Evolutionary conservation across 192 early-diverging fungal genomes (phyloP), one percentile per base, ranked within the genome.

Genomic region (Paraglomus occultum): DNA sequence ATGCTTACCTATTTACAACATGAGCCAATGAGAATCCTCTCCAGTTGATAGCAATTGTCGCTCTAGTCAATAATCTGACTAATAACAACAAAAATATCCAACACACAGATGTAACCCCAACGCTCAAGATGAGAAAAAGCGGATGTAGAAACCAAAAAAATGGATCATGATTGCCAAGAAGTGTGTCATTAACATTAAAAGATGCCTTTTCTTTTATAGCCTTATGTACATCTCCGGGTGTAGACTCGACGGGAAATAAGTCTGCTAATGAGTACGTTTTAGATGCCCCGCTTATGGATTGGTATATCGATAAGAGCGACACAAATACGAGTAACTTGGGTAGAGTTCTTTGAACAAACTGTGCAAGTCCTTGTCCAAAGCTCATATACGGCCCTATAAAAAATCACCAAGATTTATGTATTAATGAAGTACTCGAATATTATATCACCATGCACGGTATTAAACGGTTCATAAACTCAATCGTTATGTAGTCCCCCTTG

Each of bases 61-160:
- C 11, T 31, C 45, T 8, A 8, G 74, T 59, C 6, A 76, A n/a
- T 15, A 53, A 0, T 20, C 38, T 57, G n/a, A 83, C 59, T 15
- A 83, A 14, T 4, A 59, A 39, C 18, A 51, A 52, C 43, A 83
- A 31, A 8, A 79, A 15, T 7, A 72, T 43, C 79, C 79, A 83
- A 10, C 78, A 70, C 14, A 77, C 43, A 5, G 70, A 63, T 1
- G 76, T 72, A 12, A 83, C 74, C 0, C 85, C 85, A 14, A 83
- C 46, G 9, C 79, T 75, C 31, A 86, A 31, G 6, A 80, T 45
- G 38, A 84, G 68, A 55, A 84, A 82, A 2, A 81, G 18, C 0
- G 78, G 67, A 0, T 77, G 75, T 15, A 86, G 31, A 64, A 82
- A 83, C 85, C 83, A 84, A 57, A 86, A 84, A 63, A 84, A 83